Percentiles rank a stretch among this genome's conserved stretches.
phyloP scores from a whole-genome alignment of 1,139 yeast species.

The Lodderomyces jiufengensis region DNA sequence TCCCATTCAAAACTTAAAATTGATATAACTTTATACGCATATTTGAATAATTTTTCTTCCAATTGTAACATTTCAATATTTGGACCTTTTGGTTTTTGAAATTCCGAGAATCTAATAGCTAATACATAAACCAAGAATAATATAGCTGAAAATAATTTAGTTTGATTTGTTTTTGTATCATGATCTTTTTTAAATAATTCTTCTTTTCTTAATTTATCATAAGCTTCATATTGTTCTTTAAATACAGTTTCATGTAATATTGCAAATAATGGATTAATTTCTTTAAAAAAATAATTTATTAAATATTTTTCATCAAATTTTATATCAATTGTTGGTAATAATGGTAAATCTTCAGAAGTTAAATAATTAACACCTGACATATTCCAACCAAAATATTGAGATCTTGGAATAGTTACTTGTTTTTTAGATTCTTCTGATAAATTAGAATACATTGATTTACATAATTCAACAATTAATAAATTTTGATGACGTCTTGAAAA shows the following conservation, averaged over 20 bases:
- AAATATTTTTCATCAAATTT: conserved; percentile 15
- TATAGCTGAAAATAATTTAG: conserved; percentile 50
- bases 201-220: conserved; percentile 19
- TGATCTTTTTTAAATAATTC: conserved; percentile 9
- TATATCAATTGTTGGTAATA: conserved; percentile 23
- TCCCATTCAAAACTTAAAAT: conserved; percentile 65
- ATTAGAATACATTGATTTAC: conserved; percentile 33
- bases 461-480: conserved; percentile 45
- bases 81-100: conserved; percentile 37
- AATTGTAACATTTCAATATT: conserved; percentile 25
- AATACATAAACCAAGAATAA: conserved; percentile 49
- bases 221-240: conserved; percentile 47
- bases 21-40: conserved; percentile 44
- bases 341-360: conserved; percentile 37
- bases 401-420: conserved; percentile 47
- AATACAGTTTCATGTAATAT: conserved; percentile 55
- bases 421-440: conserved; percentile 37
- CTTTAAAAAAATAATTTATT: conserved; percentile 44
- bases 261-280: conserved; percentile 53
- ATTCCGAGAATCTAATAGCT: conserved; percentile 52
- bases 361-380: conserved; percentile 56
- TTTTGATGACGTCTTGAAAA: conserved; percentile 50
- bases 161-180: conserved; percentile 28
- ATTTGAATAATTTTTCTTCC: conserved; percentile 54
- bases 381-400: conserved; percentile 67